Evolutionary conservation across 805 yeast genomes (phyloP).

Genomic region (Teunomyces kruisii): DNA sequence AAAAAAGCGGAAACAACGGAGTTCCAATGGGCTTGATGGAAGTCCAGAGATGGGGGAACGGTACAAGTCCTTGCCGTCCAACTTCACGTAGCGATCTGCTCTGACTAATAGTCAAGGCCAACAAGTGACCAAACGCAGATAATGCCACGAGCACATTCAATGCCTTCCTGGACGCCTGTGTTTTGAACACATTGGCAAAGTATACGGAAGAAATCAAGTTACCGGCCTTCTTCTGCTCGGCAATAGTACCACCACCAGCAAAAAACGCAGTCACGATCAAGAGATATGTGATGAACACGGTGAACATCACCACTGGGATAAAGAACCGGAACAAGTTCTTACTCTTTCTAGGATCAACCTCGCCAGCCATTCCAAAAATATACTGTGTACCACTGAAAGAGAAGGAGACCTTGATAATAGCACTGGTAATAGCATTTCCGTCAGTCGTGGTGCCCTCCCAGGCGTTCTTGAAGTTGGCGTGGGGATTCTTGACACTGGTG

Average conservation of each 20-base stretch:
- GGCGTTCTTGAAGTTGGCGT: slow-evolving; percentile 33
- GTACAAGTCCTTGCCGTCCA: slow-evolving; percentile 34
- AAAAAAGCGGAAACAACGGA: slow-evolving; percentile 24
- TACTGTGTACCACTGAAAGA: slow-evolving; percentile 43
- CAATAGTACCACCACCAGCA: slow-evolving; percentile 23
- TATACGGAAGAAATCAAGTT: slow-evolving; percentile 28
- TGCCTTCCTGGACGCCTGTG: background rate
- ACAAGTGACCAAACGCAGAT: background rate
- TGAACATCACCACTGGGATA: slow-evolving; percentile 30
- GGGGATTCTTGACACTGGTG: slow-evolving; percentile 30
- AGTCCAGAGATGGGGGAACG: slow-evolving; percentile 27
- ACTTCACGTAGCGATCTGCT: slow-evolving; percentile 28
- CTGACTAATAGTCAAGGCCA: background rate
- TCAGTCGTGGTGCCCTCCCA: slow-evolving; percentile 41
- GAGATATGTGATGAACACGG: slow-evolving; percentile 31
- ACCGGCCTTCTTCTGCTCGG: slow-evolving; percentile 27
- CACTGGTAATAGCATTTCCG: slow-evolving; percentile 42
- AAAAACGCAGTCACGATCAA: slow-evolving; percentile 33
- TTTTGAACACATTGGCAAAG: slow-evolving; percentile 20
- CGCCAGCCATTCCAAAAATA: slow-evolving; percentile 37
- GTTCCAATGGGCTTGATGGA: slow-evolving; percentile 32
- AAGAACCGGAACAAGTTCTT: slow-evolving; percentile 23
- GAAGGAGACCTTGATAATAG: slow-evolving; percentile 45
- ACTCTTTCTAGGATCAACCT: slow-evolving; percentile 23
- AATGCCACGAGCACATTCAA: slow-evolving; percentile 15